Evolutionary conservation across 352 stramenopile species (phyloP).

Genomic region (Globisporangium echinulatum): DNA sequence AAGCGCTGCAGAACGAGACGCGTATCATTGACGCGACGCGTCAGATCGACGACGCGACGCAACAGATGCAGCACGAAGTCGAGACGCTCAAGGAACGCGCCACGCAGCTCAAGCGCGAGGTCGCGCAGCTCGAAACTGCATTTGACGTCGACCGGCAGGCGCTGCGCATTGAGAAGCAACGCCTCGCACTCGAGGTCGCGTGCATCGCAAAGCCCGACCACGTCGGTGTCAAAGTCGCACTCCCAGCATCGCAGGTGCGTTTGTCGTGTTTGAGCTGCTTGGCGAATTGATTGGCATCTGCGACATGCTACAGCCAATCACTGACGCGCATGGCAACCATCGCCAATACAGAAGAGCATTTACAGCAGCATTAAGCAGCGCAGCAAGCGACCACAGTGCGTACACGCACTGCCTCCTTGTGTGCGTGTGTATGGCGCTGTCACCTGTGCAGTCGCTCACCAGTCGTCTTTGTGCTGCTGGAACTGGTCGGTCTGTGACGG

Average conservation of each 20-base stretch:
- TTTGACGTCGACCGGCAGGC: conserved; percentile 42
- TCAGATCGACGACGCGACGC: conserved; percentile 27
- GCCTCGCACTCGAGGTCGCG: conserved; percentile 39
- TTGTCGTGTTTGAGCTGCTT: background rate
- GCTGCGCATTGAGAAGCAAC: conserved; percentile 43
- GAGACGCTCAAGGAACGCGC: conserved; percentile 33
- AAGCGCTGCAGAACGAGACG: conserved; percentile 35
- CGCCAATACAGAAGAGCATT: conserved; percentile 15
- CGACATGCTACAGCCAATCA: too few relatives aligned
- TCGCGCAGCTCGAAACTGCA: conserved; percentile 30
- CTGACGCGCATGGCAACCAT: background rate
- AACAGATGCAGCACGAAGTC: conserved; percentile 29
- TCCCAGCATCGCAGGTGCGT: conserved; percentile 5
- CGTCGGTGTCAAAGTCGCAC: conserved; percentile 21
- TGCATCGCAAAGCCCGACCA: conserved; percentile 37
- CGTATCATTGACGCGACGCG: conserved; percentile 34
- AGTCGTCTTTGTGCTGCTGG: too few relatives aligned
- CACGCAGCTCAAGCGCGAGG: conserved; percentile 25
- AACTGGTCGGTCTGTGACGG: background rate
- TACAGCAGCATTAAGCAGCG: conserved; percentile 33
- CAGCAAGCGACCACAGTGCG: conserved; percentile 31
- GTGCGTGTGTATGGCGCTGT: background rate
- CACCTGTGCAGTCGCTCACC: background rate
- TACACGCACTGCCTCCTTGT: background rate
- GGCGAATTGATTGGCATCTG: too few relatives aligned